Percentiles rank a stretch among this genome's conserved stretches.
Conservation (phyloP, 1,139 yeast species). For the Oligophagozyma castellii region DNA sequence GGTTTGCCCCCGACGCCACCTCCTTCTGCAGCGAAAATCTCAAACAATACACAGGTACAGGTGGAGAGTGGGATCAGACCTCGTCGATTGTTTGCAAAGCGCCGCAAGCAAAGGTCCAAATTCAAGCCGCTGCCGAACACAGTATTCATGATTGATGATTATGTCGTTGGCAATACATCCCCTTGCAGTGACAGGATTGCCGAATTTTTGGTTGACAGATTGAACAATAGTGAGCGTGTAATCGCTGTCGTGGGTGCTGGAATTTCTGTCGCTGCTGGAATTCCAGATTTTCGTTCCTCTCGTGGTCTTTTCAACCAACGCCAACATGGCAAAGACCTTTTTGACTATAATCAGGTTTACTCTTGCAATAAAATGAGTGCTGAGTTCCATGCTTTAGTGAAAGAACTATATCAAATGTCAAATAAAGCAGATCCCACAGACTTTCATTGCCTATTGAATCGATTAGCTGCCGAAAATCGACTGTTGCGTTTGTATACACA, state of each 20-base stretch:
- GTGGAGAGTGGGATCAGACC: slow-evolving; percentile 13
- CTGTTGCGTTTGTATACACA: slow-evolving; percentile 65
- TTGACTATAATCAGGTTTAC: slow-evolving; percentile 62
- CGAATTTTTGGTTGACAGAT: slow-evolving; percentile 30
- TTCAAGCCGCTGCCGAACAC: slow-evolving; percentile 32
- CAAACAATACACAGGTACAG: not conserved
- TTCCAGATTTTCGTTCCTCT: slow-evolving; percentile 76
- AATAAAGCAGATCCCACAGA: slow-evolving; percentile 51
- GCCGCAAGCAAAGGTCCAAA: slow-evolving; percentile 28
- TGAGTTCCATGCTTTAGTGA: slow-evolving; percentile 63
- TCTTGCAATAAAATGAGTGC: slow-evolving; percentile 46
- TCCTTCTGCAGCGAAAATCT: slow-evolving; percentile 1
- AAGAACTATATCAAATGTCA: slow-evolving; percentile 45
- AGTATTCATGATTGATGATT: slow-evolving; percentile 26
- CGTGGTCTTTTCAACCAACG: slow-evolving; percentile 63
- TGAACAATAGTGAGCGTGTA: slow-evolving; percentile 35
- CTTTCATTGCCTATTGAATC: slow-evolving; percentile 52
- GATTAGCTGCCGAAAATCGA: slow-evolving; percentile 46
- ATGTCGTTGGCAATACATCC: slow-evolving; percentile 20
- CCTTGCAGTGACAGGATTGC: slow-evolving; percentile 25
- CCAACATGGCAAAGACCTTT: slow-evolving; percentile 64
- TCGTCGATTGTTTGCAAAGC: slow-evolving; percentile 9
- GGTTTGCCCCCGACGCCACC: slow-evolving; percentile 2
- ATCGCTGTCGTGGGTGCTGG: slow-evolving; percentile 78
- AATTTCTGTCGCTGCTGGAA: slow-evolving; percentile 78